Conservation (phyloP, 164 flowering plant genomes). For the Magnolia officinalis region DNA sequence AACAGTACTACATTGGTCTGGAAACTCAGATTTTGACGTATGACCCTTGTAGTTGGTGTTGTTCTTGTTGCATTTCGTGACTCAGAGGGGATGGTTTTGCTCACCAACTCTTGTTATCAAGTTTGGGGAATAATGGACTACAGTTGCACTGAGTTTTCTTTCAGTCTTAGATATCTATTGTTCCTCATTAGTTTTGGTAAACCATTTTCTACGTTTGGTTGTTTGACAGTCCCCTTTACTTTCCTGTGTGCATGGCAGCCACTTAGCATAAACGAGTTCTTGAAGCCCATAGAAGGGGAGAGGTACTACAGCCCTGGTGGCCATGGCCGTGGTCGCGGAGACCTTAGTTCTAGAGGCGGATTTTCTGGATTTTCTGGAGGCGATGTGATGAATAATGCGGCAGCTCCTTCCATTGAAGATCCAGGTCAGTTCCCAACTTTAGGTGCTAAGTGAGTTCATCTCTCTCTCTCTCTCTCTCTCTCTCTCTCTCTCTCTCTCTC, state of each 20-base stretch:
- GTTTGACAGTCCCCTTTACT: background rate
- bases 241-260: slow-evolving; percentile 34
- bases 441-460: slow-evolving; percentile 46
- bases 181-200: background rate
- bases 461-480: background rate
- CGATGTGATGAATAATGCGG: slow-evolving; percentile 13
- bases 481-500: slow-evolving; percentile 2
- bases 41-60: too few species aligned
- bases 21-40: too few species aligned
- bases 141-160: background rate
- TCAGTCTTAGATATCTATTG: background rate
- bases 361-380: slow-evolving; percentile 26
- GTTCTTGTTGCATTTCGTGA: background rate
- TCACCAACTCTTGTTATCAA: background rate
- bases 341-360: slow-evolving; percentile 78
- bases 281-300: slow-evolving; percentile 90
- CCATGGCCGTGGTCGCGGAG: slow-evolving; percentile 73
- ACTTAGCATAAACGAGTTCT: slow-evolving; percentile 78
- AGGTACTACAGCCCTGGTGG: slow-evolving; percentile 48
- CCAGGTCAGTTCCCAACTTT: slow-evolving; percentile 62
- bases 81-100: background rate
- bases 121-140: background rate
- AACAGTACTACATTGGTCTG: too few species aligned
- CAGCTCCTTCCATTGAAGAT: slow-evolving; percentile 48
- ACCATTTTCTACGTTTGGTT: background rate